Evolutionary conservation across 2,329 filamentous ascomycete species (phyloP).

Genomic region (Lasiodiplodia theobromae): DNA sequence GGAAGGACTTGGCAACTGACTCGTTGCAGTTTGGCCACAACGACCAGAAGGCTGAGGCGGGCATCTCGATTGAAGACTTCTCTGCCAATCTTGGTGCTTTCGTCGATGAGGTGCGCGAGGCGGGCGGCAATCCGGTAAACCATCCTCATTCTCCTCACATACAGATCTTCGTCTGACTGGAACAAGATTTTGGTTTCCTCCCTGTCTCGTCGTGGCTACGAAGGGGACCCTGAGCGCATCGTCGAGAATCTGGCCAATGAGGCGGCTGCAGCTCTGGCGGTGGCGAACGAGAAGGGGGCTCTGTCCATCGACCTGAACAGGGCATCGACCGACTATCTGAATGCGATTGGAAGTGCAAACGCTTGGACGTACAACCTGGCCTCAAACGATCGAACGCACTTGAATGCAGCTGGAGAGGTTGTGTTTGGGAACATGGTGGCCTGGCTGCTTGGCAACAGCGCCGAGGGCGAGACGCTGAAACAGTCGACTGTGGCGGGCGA

Average conservation of each 20-base stretch:
- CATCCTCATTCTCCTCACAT: background rate
- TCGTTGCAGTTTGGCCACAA: slow-evolving; percentile 67
- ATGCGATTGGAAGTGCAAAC: slow-evolving; percentile 20
- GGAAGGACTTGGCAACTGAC: background rate
- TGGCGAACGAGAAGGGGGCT: slow-evolving; percentile 6
- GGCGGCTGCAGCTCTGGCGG: background rate
- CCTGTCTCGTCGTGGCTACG: slow-evolving; percentile 15
- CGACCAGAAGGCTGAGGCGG: slow-evolving; percentile 61
- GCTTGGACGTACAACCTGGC: slow-evolving; percentile 20
- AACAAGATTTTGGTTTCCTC: slow-evolving; percentile 21
- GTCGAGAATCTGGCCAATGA: slow-evolving; percentile 23
- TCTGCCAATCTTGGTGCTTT: slow-evolving; percentile 58
- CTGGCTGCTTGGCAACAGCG: background rate
- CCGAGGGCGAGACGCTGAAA: background rate
- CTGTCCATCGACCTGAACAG: slow-evolving; percentile 25
- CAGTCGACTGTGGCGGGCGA: background rate
- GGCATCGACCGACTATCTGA: slow-evolving; percentile 24
- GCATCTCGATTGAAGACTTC: slow-evolving; percentile 58
- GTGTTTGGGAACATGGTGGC: slow-evolving; percentile 8
- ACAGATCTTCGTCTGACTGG: background rate
- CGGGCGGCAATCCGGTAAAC: slow-evolving; percentile 42
- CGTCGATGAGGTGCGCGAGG: slow-evolving; percentile 41
- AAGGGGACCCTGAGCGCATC: background rate
- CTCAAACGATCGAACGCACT: slow-evolving; percentile 8
- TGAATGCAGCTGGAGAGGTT: background rate